phyloP scores from a whole-genome alignment of 2,329 filamentous ascomycete species.

The Xylariaceae sp. region DNA sequence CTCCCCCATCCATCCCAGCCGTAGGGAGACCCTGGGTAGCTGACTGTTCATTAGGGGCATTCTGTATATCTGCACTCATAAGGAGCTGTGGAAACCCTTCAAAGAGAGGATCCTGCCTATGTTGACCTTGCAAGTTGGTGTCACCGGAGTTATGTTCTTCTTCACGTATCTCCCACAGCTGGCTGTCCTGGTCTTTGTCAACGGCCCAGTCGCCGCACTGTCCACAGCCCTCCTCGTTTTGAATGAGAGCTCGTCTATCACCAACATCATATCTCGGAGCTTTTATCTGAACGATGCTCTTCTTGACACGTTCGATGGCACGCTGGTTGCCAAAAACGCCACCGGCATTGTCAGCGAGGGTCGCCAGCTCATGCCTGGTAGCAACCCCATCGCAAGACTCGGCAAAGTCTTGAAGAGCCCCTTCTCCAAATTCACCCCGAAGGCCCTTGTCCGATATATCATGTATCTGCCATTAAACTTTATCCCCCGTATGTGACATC shows the following conservation, averaged over 20 bases:
- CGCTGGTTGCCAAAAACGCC: slow-evolving; percentile 49
- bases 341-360: slow-evolving; percentile 66
- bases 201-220: slow-evolving; percentile 74
- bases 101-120: slow-evolving; percentile 55
- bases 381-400: slow-evolving; percentile 53
- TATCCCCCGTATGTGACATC: slow-evolving; percentile 56
- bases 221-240: slow-evolving; percentile 67
- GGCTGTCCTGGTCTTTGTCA: slow-evolving; percentile 76
- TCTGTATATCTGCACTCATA: slow-evolving; percentile 54
- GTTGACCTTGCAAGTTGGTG: slow-evolving; percentile 64
- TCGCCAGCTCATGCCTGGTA: slow-evolving; percentile 64
- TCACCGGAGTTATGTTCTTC: slow-evolving; percentile 79
- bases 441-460: slow-evolving; percentile 69
- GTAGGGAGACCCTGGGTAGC: slow-evolving; percentile 4
- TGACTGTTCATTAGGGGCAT: slow-evolving; percentile 42
- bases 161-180: slow-evolving; percentile 85
- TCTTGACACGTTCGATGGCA: slow-evolving; percentile 84
- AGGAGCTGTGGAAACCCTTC: slow-evolving; percentile 56
- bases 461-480: slow-evolving; percentile 91
- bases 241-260: slow-evolving; percentile 57
- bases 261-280: slow-evolving; percentile 56
- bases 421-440: slow-evolving; percentile 53
- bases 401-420: slow-evolving; percentile 56
- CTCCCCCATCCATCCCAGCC: neutral
- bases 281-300: slow-evolving; percentile 80